A percentile compares a stretch with the other conserved stretches of the same genome.
Evolutionary conservation across 2,329 filamentous ascomycete species (phyloP).

Genomic region (Hymenoscyphus scutula): DNA sequence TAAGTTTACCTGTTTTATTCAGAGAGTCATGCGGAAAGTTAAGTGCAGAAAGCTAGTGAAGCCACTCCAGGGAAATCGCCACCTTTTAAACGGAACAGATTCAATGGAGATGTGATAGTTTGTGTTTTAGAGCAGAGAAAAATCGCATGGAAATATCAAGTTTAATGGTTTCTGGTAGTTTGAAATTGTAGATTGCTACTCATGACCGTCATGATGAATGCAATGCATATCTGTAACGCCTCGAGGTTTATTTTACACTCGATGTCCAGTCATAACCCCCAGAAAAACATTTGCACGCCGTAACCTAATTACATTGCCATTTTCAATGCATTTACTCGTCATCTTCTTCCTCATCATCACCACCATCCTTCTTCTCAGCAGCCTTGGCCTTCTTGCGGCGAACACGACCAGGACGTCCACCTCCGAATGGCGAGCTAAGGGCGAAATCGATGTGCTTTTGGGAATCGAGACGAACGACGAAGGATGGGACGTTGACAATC

Average conservation of each 20-base stretch:
- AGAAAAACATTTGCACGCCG: constrained; percentile 24
- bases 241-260: constrained; percentile 26
- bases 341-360: constrained; percentile 85
- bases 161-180: constrained; percentile 6
- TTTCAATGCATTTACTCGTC: constrained; percentile 40
- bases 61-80: too few relatives aligned
- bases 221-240: constrained; percentile 28
- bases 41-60: too few relatives aligned
- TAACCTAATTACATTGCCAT: constrained; percentile 31
- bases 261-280: constrained; percentile 23
- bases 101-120: too few relatives aligned
- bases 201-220: constrained; percentile 10
- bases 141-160: not conserved
- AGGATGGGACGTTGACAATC: constrained; percentile 99
- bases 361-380: constrained; percentile 79
- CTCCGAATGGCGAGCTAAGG: constrained; percentile 95
- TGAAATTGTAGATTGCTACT: constrained; percentile 14
- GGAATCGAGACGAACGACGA: constrained; percentile 99
- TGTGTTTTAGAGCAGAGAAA: too few relatives aligned
- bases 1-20: too few relatives aligned
- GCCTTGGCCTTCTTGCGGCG: constrained; percentile 99
- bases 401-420: constrained; percentile 94
- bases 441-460: constrained; percentile 99
- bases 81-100: too few relatives aligned
- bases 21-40: too few relatives aligned